Evolutionary conservation across 2,329 filamentous ascomycete species (phyloP), one percentile per base, ranked within the genome.

Genomic region (Cercospora sojina): DNA sequence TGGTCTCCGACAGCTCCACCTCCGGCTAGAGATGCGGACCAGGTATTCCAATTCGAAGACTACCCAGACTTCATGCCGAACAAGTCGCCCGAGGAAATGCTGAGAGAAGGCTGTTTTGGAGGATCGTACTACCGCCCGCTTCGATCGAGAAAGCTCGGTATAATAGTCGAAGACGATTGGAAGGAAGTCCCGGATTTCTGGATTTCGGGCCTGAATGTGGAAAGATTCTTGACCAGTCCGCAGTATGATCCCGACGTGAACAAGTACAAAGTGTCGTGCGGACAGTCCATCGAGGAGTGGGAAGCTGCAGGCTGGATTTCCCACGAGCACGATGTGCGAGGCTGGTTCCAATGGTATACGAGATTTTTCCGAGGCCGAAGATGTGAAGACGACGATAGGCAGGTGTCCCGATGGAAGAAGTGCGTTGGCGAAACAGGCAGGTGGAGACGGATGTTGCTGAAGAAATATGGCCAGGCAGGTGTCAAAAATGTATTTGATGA

Each of bases 341-440:
- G 84, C 5, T 87, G 83, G 84, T 85, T 86, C 69, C 84, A 86
- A 71, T 86, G 84, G 84, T 86, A 85, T 71, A 81, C 80, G 58
- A 79, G 83, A 0, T 86, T 85, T 73, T 86, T 81, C 74, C 77
- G 77, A 23, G 84, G 84, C 0, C 71, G 84, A 43, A 74, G 84
- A 27, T 84, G 84, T 68, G 82, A 79, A 0, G 83, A 85, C 61
- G 84, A 86, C 68, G 83, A 81, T 35, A 77, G 84, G 64, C 84
- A 86, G 75, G 78, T 86, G 5, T 77, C 77, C 5, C 70, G 85
- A 62, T 86, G 85, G 85, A 78, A 75, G 71, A 83, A 80, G 66
- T 86, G 84, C 72, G 84, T 85, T 6, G 84, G 84, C 0, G 77
- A 80, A 70, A 83, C 77, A 9, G 84, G 84, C 0, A 73, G 84